These are phyloP conservation scores for Cylindrotheca closterium DNA, from an alignment of 108 stramenopile species.

Conservation along the genomic window DNA sequence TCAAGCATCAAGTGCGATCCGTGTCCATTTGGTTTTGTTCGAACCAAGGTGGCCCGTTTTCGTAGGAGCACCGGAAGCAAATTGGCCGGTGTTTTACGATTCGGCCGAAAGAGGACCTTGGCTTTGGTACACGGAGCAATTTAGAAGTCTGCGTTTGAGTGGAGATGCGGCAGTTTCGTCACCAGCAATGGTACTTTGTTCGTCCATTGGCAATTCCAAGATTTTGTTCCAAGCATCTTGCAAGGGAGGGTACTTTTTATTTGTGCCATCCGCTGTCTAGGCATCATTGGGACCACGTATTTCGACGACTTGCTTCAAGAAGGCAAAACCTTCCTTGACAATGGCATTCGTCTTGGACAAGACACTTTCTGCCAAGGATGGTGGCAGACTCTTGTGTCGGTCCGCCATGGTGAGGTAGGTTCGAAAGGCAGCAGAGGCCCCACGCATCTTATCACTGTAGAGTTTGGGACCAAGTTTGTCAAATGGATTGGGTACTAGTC, in stretches of 20 bases:
- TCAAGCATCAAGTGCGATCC: conserved; percentile 53
- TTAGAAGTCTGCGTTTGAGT: too few species aligned
- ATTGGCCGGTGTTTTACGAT: conserved; percentile 51
- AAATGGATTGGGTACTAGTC: too few species aligned
- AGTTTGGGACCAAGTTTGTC: too few species aligned
- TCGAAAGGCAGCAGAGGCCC: conserved; percentile 38
- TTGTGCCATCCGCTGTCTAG: too few species aligned
- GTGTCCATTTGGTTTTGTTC: conserved; percentile 22
- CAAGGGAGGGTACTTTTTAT: conserved; percentile 22
- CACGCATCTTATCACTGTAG: conserved; percentile 56
- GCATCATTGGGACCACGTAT: conserved; percentile 13
- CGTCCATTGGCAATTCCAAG: conserved; percentile 32
- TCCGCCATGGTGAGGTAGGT: conserved; percentile 32
- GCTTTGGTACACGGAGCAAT: conserved; percentile 48
- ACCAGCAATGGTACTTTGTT: background rate
- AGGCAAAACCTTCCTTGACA: conserved; percentile 38
- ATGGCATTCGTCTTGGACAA: conserved; percentile 32
- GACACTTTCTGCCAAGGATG: too few species aligned
- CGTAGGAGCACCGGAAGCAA: conserved; percentile 60
- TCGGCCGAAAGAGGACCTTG: conserved; percentile 55
- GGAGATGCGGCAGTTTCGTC: too few species aligned
- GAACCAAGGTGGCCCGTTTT: conserved; percentile 55
- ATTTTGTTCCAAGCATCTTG: conserved; percentile 83
- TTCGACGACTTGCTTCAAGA: conserved; percentile 30
- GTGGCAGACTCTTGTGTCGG: conserved; percentile 30